Evolutionary conservation across 2,329 filamentous ascomycete species (phyloP), one percentile per base, ranked within the genome.

Genomic region (Phialophora expanda): DNA sequence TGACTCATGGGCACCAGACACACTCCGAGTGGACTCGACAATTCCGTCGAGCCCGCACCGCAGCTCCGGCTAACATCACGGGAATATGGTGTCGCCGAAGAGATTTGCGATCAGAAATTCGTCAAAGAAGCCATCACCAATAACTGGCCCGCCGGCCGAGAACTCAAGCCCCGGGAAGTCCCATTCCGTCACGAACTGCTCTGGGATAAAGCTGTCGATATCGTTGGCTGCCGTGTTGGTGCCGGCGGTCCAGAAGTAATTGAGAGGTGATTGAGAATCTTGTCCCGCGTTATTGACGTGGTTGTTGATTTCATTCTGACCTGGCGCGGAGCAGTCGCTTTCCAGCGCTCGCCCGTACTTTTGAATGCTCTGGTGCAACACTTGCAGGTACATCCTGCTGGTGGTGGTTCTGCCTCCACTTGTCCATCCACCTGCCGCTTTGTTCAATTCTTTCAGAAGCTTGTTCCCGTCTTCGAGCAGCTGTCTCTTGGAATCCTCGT

Each of bases 131-230:
- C 81, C 78, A 61, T 83, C 81, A 78, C 81, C 82, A 5, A 77
- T 78, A 11, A 79, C 76, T 0, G 81, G 80, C 50, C 82, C 78
- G 12, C 20, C 11, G 22, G 24, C 26, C 71, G 83, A 82, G 70
- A 82, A 81, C 50, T 86, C 84, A 41, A 86, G 70, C 0, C 83
- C 84, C 0, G 84, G 84, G 66, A 86, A 86, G 66, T 85, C 83
- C 84, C 83, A 86, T 65, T 86, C 84, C n/a, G 84, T 82, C 0
- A 85, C 79, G 66, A 86, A 86, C 64, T 86, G 82, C 67, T 82
- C 81, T 0, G 84, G 84, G 0, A 84, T 78, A 73, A 85, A 86
- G 8, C 79, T 80, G 61, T 86, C 82, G 34, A 85, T 78, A 56
- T 85, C 84, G n/a, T 64, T 62, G 20, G 46, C 56, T 1, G 76